phyloP scores from a whole-genome alignment of 768 basidiomycete species.

The Podaxis carcinomalis region DNA sequence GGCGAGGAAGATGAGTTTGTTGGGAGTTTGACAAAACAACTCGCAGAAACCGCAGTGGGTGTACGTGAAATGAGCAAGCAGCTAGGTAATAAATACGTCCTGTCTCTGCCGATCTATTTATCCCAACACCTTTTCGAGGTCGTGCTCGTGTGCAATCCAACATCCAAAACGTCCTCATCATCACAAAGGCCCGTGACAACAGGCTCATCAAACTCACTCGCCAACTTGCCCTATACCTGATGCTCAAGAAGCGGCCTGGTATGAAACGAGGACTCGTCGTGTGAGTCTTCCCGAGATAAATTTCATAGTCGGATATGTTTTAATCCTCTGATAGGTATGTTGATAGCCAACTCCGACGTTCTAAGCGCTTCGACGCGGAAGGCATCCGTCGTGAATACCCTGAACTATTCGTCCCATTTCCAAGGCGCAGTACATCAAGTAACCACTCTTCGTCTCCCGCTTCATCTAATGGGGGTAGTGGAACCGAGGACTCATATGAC shows the following conservation, averaged over 20 bases:
- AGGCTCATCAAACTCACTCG: slow-evolving; percentile 92
- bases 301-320: background rate
- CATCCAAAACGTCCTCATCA: slow-evolving; percentile 90
- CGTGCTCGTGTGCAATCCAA: slow-evolving; percentile 88
- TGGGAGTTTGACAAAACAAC: slow-evolving; percentile 80
- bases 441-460: slow-evolving; percentile 56
- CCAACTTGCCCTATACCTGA: slow-evolving; percentile 91
- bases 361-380: slow-evolving; percentile 90
- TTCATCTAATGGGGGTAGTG: slow-evolving; percentile 28
- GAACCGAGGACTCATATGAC: slow-evolving; percentile 41
- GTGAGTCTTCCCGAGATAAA: slow-evolving; percentile 34
- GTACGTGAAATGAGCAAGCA: slow-evolving; percentile 99
- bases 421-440: slow-evolving; percentile 70
- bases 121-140: slow-evolving; percentile 43
- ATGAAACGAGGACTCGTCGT: slow-evolving; percentile 78
- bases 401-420: slow-evolving; percentile 78
- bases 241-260: slow-evolving; percentile 74
- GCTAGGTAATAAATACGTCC: slow-evolving; percentile 54
- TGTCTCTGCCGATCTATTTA: slow-evolving; percentile 1
- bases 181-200: slow-evolving; percentile 98
- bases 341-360: slow-evolving; percentile 83
- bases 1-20: slow-evolving; percentile 68
- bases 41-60: slow-evolving; percentile 95
- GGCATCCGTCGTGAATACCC: slow-evolving; percentile 86
- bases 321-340: slow-evolving; percentile 65